Percentiles rank a stretch among this genome's conserved stretches.
phyloP scores from a whole-genome alignment of 306 rosid species.

The Echinosophora koreensis region DNA sequence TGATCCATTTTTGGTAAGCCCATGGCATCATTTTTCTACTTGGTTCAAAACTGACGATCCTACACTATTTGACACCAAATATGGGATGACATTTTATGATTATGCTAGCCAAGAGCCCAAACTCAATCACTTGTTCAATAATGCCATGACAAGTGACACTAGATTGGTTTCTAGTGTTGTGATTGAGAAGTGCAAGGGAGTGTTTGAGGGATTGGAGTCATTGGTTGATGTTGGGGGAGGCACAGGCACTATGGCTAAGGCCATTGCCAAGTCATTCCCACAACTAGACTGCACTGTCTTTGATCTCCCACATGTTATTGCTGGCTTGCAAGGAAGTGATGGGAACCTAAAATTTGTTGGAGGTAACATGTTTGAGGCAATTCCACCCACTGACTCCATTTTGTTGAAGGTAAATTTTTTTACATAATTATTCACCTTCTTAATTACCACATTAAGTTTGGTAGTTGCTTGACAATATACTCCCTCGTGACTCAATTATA shows the following conservation, averaged over 20 bases:
- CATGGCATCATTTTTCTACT: too few species aligned
- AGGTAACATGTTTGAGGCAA: conserved; percentile 42
- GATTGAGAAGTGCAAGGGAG: conserved; percentile 32
- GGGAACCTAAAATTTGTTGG: conserved; percentile 28
- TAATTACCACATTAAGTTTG: not conserved
- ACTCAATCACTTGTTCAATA: too few species aligned
- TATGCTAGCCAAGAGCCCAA: too few species aligned
- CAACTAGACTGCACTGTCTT: conserved; percentile 46
- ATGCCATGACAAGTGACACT: too few species aligned
- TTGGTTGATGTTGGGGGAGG: conserved; percentile 66
- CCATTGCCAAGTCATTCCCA: conserved; percentile 49
- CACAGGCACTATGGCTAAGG: conserved; percentile 50
- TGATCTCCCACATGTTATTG: conserved; percentile 48
- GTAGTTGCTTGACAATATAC: not conserved
- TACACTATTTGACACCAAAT: too few species aligned
- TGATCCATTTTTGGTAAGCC: too few species aligned
- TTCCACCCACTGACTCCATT: conserved; percentile 26
- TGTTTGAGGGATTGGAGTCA: conserved; percentile 51
- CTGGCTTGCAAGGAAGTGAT: conserved; percentile 10
- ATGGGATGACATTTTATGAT: too few species aligned
- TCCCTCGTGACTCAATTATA: too few species aligned
- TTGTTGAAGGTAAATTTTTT: conserved; percentile 22
- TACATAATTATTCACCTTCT: not conserved
- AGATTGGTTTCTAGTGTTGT: conserved; percentile 1
- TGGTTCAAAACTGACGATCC: too few species aligned